Conservation (phyloP, 371 early-diverging fungal genomes). For the Mucor piriformis region DNA sequence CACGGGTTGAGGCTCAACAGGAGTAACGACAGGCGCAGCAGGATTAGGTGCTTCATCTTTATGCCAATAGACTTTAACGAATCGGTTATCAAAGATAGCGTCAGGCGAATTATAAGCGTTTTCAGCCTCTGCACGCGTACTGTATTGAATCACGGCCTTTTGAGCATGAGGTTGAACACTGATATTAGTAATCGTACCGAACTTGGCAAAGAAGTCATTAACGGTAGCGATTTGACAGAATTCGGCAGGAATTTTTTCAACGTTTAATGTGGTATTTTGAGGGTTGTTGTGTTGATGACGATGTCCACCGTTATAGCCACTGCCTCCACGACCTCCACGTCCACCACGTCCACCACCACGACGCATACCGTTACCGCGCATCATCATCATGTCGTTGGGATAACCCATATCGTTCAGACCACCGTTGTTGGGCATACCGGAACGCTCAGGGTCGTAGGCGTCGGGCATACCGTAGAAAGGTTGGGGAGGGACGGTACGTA, state of each 20-base stretch:
- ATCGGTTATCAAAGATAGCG: constrained; percentile 86
- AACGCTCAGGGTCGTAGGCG: constrained; percentile 57
- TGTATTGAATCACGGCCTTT: constrained; percentile 71
- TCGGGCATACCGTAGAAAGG: constrained; percentile 29
- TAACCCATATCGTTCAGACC: constrained; percentile 18
- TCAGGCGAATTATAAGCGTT: constrained; percentile 79
- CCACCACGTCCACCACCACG: constrained; percentile 20
- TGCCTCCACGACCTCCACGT: constrained; percentile 31
- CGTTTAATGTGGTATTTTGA: constrained; percentile 59
- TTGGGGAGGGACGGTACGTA: constrained; percentile 10
- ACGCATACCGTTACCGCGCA: constrained; percentile 5
- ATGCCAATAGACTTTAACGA: constrained; percentile 84
- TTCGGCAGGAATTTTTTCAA: constrained; percentile 80
- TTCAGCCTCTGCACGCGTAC: constrained; percentile 65
- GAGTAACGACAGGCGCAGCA: neutral
- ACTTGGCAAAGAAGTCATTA: constrained; percentile 73
- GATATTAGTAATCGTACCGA: constrained; percentile 76
- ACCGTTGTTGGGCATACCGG: constrained; percentile 31
- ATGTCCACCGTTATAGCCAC: constrained; percentile 36
- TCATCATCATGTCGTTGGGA: constrained; percentile 22
- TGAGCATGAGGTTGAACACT: constrained; percentile 55
- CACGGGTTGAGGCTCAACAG: constrained; percentile 10
- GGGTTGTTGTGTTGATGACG: constrained; percentile 26
- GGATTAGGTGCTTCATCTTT: constrained; percentile 34
- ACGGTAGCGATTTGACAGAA: constrained; percentile 64